A percentile compares a stretch with the other conserved stretches of the same genome.
Evolutionary conservation across 352 stramenopile genomes (phyloP).

Genomic region (Globisporangium okanoganense): DNA sequence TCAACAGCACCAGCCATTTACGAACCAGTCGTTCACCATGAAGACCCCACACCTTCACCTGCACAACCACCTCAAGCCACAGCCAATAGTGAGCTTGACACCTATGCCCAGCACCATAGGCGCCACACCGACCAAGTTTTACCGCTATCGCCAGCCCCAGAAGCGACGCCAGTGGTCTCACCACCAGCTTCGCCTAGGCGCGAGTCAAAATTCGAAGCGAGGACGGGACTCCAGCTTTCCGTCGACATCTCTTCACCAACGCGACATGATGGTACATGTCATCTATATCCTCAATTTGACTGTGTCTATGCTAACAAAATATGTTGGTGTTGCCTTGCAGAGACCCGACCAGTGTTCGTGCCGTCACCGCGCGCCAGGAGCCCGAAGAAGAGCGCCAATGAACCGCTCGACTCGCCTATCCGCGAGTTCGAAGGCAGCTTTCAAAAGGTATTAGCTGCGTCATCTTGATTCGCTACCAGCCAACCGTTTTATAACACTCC

Average conservation of each 20-base stretch:
- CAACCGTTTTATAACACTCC: constrained; percentile 1
- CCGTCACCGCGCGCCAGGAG: constrained; percentile 48
- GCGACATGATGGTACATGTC: constrained; percentile 36
- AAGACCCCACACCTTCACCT: neutral
- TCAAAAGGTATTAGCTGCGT: constrained; percentile 39
- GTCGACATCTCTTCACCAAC: constrained; percentile 42
- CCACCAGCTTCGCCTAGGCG: constrained; percentile 15
- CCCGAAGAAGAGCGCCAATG: constrained; percentile 16
- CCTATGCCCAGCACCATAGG: neutral
- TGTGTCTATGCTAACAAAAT: constrained; percentile 4
- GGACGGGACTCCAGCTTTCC: constrained; percentile 48
- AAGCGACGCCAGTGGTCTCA: constrained; percentile 7
- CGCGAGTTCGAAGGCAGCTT: constrained; percentile 31
- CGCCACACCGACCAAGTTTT: too few species aligned
- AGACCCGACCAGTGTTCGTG: constrained; percentile 42
- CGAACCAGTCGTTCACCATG: neutral
- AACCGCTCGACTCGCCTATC: constrained; percentile 11
- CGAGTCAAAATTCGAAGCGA: constrained; percentile 45
- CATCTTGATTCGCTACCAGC: neutral
- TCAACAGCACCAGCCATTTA: neutral
- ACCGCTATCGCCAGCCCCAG: neutral
- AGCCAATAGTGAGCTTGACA: neutral
- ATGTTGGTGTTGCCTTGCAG: constrained; percentile 14
- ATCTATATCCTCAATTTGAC: neutral
- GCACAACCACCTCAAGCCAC: neutral